phyloP scores from a whole-genome alignment of 768 basidiomycete species.

The Chalciporus piperatus region DNA sequence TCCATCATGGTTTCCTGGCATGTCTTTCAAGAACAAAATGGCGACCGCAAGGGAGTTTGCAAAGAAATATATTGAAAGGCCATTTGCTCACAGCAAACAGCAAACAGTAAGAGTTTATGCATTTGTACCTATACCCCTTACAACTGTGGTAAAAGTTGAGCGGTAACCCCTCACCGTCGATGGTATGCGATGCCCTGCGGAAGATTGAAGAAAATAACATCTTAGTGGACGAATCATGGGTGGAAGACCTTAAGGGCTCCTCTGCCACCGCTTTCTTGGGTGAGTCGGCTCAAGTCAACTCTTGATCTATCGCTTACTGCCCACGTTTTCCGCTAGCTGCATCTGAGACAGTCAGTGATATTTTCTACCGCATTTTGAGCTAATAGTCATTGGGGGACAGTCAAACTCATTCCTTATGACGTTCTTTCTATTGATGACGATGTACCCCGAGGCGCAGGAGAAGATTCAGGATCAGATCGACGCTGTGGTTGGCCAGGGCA shows the following conservation, averaged over 20 bases:
- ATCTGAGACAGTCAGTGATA: slow-evolving; percentile 16
- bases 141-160: too few species aligned
- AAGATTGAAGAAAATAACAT: slow-evolving; percentile 7
- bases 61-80: slow-evolving; percentile 13
- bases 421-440: slow-evolving; percentile 20
- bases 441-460: slow-evolving; percentile 13
- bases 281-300: neutral
- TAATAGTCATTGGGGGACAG: slow-evolving; percentile 1
- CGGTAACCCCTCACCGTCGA: slow-evolving; percentile 11
- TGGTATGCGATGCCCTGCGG: slow-evolving; percentile 21
- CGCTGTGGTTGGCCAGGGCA: slow-evolving; percentile 9
- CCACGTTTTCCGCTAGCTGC: slow-evolving; percentile 13
- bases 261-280: slow-evolving; percentile 23
- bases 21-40: slow-evolving; percentile 24
- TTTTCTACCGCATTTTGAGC: neutral
- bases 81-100: slow-evolving; percentile 7
- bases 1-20: slow-evolving; percentile 25
- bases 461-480: slow-evolving; percentile 24
- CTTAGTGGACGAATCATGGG: neutral
- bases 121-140: too few species aligned
- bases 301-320: neutral
- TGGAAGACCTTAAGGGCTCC: slow-evolving; percentile 17
- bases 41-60: slow-evolving; percentile 9
- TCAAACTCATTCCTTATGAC: slow-evolving; percentile 21
- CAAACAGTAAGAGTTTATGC: too few species aligned